Base-by-base conservation (phyloP, 2,329 filamentous ascomycete genomes). In the Chaetomiaceae sp. region DNA sequence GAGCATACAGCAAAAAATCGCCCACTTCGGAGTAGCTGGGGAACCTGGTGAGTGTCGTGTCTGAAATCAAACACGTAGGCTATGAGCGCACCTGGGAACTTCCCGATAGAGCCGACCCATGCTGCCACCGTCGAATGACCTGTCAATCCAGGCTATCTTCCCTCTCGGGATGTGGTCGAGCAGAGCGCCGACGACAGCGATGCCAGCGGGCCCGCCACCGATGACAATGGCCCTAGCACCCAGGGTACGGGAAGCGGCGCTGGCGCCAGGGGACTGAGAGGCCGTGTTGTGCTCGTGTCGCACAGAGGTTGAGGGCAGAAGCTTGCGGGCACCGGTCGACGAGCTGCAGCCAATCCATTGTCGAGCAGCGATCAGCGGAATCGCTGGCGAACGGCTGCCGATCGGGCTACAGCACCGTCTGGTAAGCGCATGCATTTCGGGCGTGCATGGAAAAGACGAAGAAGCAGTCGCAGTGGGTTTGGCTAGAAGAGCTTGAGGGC, bases 131-230 rank as follows among this genome's bases (percentile, higher is more conserved):
- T 45, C 20, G 17, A 57, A 57, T 1, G 37, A 20, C 15, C 17
- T 24, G 37, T 57, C 55, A 15, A 57, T 20, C 55, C 55, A 57
- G 8, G 48, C 38, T 17, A 57, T 42, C n/a, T 45, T 55, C 17
- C 42, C 49, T 5, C 33, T 20, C n/a, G 43, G 41, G 6, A 44
- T 29, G 15, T 30, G 12, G 19, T 51, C 46, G 6, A 57, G 46
- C 6, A 57, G 38, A 10, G 52, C 54, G 9, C 53, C 55, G 30
- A 57, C 55, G 11, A 36, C 51, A 17, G 53, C 53, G 11, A 57
- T 54, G 15, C 55, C 55, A 15, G 55, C 55, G 6, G 55, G 52
- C 3, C 55, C 55, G 11, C 18, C 53, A 26, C 55, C 55, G 19
- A 57, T 43, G 14, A 57, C 55, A 17, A 57, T 38, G 34, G 51